Evolutionary conservation across 805 yeast species (phyloP).

Genomic region (Hanseniaspora taiwanica): DNA sequence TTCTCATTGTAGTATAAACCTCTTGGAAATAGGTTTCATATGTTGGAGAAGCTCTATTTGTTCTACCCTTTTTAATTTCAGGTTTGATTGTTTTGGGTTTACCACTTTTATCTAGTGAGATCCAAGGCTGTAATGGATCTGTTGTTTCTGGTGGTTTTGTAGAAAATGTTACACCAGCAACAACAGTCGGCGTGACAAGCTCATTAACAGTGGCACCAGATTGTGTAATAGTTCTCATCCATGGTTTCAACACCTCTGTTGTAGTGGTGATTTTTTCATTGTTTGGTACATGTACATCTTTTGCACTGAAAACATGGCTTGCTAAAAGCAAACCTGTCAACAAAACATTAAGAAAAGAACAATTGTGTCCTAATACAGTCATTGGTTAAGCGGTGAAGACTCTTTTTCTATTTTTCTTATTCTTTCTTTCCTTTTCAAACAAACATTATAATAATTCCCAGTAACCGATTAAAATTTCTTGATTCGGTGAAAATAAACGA

Average conservation of each 20-base stretch:
- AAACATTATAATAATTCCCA: no score
- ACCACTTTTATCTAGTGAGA: conserved; percentile 64
- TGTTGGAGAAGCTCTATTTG: conserved; percentile 54
- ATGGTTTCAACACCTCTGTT: conserved; percentile 39
- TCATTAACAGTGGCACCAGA: conserved; percentile 31
- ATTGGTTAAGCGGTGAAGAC: no score
- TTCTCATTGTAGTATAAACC: conserved; percentile 41
- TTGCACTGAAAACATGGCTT: conserved; percentile 10
- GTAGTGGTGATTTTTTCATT: conserved; percentile 25
- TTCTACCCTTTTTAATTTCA: conserved; percentile 56
- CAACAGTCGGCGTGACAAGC: conserved; percentile 56
- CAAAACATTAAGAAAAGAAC: not conserved
- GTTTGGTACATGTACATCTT: conserved; percentile 18
- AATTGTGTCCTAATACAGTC: no score
- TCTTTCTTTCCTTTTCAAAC: no score
- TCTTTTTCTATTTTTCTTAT: not conserved
- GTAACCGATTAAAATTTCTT: no score
- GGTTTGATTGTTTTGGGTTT: conserved; percentile 71
- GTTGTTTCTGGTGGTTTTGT: conserved; percentile 35
- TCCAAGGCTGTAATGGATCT: conserved; percentile 67
- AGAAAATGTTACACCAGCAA: conserved; percentile 41
- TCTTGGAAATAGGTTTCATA: conserved; percentile 69
- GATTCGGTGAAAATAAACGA: no score
- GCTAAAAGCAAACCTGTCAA: not conserved
- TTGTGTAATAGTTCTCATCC: conserved; percentile 58